A percentile compares a stretch with the other conserved stretches of the same genome.
Conservation (phyloP, 75 land plant genomes). For the Isoetes taiwanensis region DNA sequence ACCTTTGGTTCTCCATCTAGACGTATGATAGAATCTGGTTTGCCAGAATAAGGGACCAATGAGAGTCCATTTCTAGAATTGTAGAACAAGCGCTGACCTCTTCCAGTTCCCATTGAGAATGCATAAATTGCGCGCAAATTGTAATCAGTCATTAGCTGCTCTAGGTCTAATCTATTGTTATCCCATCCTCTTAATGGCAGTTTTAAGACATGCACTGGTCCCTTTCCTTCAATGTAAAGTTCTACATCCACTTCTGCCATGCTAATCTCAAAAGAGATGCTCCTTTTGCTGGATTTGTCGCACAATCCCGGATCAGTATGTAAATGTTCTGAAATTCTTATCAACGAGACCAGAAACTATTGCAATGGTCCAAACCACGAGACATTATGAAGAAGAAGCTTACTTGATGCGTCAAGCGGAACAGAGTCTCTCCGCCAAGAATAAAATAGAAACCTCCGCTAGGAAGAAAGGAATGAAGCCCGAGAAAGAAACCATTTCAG, state of each 20-base stretch:
- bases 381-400: no score
- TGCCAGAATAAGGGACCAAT: slow-evolving; percentile 37
- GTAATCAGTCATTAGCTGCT: slow-evolving; percentile 48
- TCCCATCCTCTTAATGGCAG: slow-evolving; percentile 70
- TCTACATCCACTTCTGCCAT: slow-evolving; percentile 62
- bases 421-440: no score
- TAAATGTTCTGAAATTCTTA: no score
- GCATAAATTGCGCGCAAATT: slow-evolving; percentile 57
- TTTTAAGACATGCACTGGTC: slow-evolving; percentile 61
- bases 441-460: no score
- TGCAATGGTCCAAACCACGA: no score
- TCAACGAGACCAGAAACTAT: no score
- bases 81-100: slow-evolving; percentile 59
- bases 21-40: slow-evolving; percentile 35
- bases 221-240: slow-evolving; percentile 55
- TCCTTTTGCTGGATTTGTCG: no score
- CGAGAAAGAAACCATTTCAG: no score
- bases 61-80: slow-evolving; percentile 65
- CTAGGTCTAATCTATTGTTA: slow-evolving; percentile 60
- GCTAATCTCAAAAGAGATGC: no score
- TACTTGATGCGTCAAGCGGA: no score
- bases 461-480: no score
- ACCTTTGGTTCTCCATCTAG: slow-evolving; percentile 92
- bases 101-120: slow-evolving; percentile 36
- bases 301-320: no score